A percentile compares a stretch with the other conserved stretches of the same genome.
phyloP scores from a whole-genome alignment of 2,329 filamentous ascomycete species.

The Didymella segeticola region DNA sequence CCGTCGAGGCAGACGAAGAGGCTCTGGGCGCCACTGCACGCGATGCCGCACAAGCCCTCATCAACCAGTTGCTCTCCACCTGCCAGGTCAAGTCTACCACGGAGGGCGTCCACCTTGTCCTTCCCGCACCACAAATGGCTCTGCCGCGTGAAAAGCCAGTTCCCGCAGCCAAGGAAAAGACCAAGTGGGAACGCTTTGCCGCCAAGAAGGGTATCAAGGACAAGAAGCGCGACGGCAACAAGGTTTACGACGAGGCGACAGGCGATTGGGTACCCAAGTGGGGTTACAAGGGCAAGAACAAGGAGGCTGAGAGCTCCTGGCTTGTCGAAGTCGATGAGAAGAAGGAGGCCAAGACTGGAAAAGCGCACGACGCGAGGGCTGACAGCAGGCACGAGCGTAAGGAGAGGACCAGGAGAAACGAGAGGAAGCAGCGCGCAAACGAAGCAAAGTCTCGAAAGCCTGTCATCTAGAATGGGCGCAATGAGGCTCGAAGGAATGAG shows the following conservation, averaged over 20 bases:
- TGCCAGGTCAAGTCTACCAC: constrained; percentile 76
- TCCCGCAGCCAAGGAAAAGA: constrained; percentile 79
- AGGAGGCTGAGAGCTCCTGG: constrained; percentile 83
- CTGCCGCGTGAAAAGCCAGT: constrained; percentile 93
- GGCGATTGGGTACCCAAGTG: constrained; percentile 93
- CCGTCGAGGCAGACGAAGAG: constrained; percentile 65
- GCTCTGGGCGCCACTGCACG: constrained; percentile 77
- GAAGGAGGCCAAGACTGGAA: constrained; percentile 68
- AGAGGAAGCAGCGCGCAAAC: constrained; percentile 54
- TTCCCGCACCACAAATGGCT: constrained; percentile 72
- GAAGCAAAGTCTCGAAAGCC: constrained; percentile 72
- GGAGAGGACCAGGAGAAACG: constrained; percentile 51
- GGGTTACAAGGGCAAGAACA: constrained; percentile 92
- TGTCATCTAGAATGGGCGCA: constrained; percentile 27
- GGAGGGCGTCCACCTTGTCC: constrained; percentile 76
- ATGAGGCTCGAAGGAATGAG: constrained; percentile 16
- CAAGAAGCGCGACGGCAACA: constrained; percentile 81
- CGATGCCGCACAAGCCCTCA: constrained; percentile 87
- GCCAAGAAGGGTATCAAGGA: constrained; percentile 95
- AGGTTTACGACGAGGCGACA: constrained; percentile 82
- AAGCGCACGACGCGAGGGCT: constrained; percentile 65
- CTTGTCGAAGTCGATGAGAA: constrained; percentile 86
- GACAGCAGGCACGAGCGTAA: constrained; percentile 68
- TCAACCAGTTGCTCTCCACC: constrained; percentile 93
- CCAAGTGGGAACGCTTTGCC: constrained; percentile 96